phyloP scores from a whole-genome alignment of 352 stramenopile genomes.

The Phytophthora palmivora region DNA sequence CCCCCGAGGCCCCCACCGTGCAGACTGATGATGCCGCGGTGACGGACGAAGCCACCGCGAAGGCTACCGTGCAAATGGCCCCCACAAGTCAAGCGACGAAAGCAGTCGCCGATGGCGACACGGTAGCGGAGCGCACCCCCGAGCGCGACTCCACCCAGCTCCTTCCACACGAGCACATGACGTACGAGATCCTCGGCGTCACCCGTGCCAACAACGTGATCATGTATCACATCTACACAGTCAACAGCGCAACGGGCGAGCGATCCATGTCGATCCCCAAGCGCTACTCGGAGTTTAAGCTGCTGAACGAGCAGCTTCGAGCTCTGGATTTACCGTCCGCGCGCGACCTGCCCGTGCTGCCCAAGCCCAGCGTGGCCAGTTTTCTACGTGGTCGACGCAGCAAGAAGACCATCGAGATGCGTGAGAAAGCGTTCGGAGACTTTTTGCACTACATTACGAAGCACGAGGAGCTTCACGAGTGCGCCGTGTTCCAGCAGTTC shows the following conservation, averaged over 20 bases:
- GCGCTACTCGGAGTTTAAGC: conserved; percentile 67
- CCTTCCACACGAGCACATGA: conserved; percentile 15
- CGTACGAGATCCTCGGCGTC: conserved; percentile 55
- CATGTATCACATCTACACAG: conserved; percentile 62
- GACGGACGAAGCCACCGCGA: conserved; percentile 30
- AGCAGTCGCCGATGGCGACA: conserved; percentile 19
- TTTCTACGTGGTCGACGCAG: conserved; percentile 56
- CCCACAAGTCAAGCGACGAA: conserved; percentile 23
- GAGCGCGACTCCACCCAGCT: conserved; percentile 27
- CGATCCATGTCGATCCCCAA: conserved; percentile 37
- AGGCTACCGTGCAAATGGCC: conserved; percentile 29
- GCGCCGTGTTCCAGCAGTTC: conserved; percentile 63
- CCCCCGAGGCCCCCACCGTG: conserved; percentile 15
- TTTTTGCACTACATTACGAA: conserved; percentile 56
- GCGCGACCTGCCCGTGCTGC: conserved; percentile 42
- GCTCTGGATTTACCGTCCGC: conserved; percentile 36
- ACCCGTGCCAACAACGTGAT: conserved; percentile 53
- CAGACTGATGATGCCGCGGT: conserved; percentile 22
- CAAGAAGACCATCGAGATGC: conserved; percentile 58
- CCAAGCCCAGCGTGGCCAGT: conserved; percentile 44
- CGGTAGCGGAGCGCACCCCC: conserved; percentile 9
- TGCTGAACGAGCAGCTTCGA: conserved; percentile 53
- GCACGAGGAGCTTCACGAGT: conserved; percentile 48
- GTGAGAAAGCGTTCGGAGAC: conserved; percentile 54
- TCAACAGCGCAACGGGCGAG: conserved; percentile 33